Percentiles rank a stretch among this genome's conserved stretches.
Evolutionary conservation across 257 asterid genomes (phyloP).

Genomic region (Solanum sitiens): DNA sequence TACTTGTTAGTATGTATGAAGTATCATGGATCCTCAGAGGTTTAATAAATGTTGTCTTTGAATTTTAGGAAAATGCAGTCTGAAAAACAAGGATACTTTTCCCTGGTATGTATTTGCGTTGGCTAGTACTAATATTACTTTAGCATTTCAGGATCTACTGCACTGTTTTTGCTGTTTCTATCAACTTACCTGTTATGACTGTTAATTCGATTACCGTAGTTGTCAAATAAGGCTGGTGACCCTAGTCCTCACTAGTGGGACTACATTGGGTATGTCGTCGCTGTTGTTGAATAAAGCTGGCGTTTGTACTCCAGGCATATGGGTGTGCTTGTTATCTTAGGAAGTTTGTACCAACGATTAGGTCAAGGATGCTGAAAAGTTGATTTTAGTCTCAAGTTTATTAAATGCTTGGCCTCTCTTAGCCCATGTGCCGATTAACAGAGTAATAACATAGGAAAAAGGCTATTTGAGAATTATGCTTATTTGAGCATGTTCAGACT

Average conservation of each 20-base stretch:
- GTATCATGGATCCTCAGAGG: conserved; percentile 4
- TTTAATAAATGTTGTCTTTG: conserved; percentile 1
- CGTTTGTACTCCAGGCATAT: not conserved
- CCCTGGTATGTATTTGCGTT: conserved; percentile 35
- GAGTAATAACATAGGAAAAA: not conserved
- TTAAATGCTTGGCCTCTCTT: not conserved
- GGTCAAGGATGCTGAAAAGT: not conserved
- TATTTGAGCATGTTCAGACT: not conserved
- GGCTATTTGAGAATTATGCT: not conserved
- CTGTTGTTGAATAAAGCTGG: not conserved
- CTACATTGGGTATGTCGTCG: not conserved
- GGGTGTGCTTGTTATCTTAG: not conserved
- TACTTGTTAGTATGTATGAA: not conserved
- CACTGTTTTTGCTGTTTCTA: not conserved
- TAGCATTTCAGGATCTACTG: not conserved
- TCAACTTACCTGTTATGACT: not conserved
- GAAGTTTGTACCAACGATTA: not conserved
- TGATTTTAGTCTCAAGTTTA: not conserved
- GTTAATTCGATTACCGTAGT: not conserved
- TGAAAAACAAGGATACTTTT: conserved; percentile 83
- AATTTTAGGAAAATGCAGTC: conserved; percentile 78
- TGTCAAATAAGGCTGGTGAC: not conserved
- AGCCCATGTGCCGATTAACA: not conserved
- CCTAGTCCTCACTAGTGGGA: not conserved
- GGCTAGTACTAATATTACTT: not conserved